Evolutionary conservation across 495 filamentous ascomycete species (phyloP), one percentile per base, ranked within the genome.

Genomic region (Pseudoneurospora amorphoporcata): DNA sequence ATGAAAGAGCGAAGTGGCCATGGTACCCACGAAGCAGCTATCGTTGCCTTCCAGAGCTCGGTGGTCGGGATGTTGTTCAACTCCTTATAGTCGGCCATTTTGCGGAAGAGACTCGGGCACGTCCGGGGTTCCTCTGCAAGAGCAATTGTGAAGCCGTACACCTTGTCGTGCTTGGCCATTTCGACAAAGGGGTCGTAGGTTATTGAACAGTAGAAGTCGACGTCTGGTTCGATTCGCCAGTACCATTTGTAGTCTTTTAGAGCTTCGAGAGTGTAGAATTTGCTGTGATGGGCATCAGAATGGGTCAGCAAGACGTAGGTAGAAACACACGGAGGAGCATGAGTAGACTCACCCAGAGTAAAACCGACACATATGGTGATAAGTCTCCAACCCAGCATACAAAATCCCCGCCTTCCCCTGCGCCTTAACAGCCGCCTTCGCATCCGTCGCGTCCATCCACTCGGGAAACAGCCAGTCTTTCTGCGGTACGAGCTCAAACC

Each of bases 301-400:
- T 23, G 71, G 71, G 17, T 68, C 47, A 42, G 42, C 0, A 38
- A 41, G 7, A 65, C 32, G 68, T 69, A 14, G 73, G 68, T 69
- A 14, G 73, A 71, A 39, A 69, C 72, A 58, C 23, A 35, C 39
- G 19, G 45, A 14, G 35, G 8, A 41, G 0, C 4, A 7, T n/a
- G n/a, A n/a, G 7, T 23, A 73, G 45, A 68, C 81, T 43, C 82
- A 95, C 92, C 95, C 95, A 43, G 95, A 98, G 82, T 97, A 98
- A 85, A 99, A 99, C 69, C 95, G 88, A 80, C 93, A 96, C 93
- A 96, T 96, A 83, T 97, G 92, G 79, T 99, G 95, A 79, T 99
- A 99, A 79, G 92, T 95, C 80, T 97, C 95, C 90, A 97, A 95
- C 19, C 95, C 95, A 78, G 93, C 95, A 78, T 99, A 98, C 88